Base-by-base conservation (phyloP, 495 filamentous ascomycete genomes). In the Lasiosphaeria hispida region DNA sequence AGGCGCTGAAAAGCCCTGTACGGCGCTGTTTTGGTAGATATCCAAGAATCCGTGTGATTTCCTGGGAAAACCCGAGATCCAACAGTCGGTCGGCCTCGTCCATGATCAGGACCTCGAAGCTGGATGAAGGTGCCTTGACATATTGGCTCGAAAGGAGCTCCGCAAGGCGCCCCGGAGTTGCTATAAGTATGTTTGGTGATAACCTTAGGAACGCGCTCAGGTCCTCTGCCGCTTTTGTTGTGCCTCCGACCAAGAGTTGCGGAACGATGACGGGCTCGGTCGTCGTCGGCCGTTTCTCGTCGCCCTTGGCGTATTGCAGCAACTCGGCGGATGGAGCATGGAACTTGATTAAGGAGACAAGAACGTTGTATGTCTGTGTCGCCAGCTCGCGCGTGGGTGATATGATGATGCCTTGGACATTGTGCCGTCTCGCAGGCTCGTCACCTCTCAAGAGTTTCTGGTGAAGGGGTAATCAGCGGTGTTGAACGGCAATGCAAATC, bases 371-470 rank as follows among this genome's bases (percentile, higher is more conserved):
- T 50, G 97, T 97, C 68, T 98, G 94, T 1, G 82, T 82, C 3
- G 94, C 94, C 33, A 98, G 81, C 72, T 98, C 94, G 73, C 93
- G 84, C 3, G 94, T 98, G 0, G 94, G 94, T 37, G 91, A 90
- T 51, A 98, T 84, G 60, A 97, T 85, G 57, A 98, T 95, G 45
- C 86, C 90, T 35, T 88, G 87, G 37, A 98, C 83, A 70, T 97
- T 90, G 69, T 96, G 86, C 65, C 88, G 89, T 74, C 92, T 95
- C 19, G 88, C 80, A 6, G 89, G 86, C 40, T 92, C 89, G 35
- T 80, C 77, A 4, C 72, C 62, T 35, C 87, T 85, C 45, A 97
- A 74, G 19, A 97, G 79, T 60, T 87, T 89, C 69, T 70, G 48
- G 36, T 9, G 8, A 1, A 13, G 19, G 43, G 34, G 30, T n/a